Percentiles rank a stretch among this genome's conserved stretches.
Conservation (phyloP, 352 stramenopile species). For the Globisporangium okanoganense region DNA sequence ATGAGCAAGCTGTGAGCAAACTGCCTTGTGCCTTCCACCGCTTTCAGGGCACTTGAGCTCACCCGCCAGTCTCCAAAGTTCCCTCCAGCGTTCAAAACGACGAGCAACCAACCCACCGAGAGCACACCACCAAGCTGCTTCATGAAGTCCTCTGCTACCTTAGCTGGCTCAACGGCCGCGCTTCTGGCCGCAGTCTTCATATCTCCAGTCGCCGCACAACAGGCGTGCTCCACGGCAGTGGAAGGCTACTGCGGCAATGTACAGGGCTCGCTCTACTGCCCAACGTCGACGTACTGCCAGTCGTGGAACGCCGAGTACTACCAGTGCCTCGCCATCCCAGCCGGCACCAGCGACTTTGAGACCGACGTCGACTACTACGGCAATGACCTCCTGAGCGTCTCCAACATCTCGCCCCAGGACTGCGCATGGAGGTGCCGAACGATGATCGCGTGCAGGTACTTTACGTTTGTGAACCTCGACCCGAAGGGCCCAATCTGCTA, state of each 20-base stretch:
- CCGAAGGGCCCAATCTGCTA: constrained; percentile 19
- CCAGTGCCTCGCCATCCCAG: constrained; percentile 17
- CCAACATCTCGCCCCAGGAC: background rate
- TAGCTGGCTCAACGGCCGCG: too few species aligned
- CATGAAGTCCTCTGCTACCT: too few species aligned
- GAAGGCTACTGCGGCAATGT: background rate
- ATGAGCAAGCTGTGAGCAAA: too few species aligned
- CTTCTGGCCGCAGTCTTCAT: too few species aligned
- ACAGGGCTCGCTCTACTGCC: constrained; percentile 9
- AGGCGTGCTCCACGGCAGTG: background rate
- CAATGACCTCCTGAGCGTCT: background rate
- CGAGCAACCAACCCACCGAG: too few species aligned
- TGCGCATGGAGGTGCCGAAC: background rate
- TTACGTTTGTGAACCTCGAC: constrained; percentile 24
- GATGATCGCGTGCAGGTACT: constrained; percentile 12
- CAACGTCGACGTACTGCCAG: constrained; percentile 20
- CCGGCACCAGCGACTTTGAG: background rate
- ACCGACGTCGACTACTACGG: constrained; percentile 1
- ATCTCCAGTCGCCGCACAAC: too few species aligned
- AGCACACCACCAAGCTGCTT: too few species aligned
- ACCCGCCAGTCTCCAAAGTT: too few species aligned
- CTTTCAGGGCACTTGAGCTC: too few species aligned
- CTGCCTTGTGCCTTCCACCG: too few species aligned
- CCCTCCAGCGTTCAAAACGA: too few species aligned
- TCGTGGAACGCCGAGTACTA: constrained; percentile 23